Evolutionary conservation across 768 basidiomycete genomes (phyloP), one percentile per base, ranked within the genome.

Genomic region (Pulveroboletus sp.): DNA sequence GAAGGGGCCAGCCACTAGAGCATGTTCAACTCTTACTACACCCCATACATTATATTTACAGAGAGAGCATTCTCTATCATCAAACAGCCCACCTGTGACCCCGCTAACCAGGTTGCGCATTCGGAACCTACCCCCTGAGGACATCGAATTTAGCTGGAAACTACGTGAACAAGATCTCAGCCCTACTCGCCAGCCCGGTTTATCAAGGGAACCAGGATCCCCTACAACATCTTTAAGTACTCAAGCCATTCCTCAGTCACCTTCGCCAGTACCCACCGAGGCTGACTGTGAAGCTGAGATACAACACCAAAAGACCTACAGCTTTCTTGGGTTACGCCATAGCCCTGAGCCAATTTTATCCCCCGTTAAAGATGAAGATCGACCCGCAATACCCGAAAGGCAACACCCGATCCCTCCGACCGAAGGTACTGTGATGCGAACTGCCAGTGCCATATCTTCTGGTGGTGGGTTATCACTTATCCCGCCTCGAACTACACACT

Each of bases 401-500:
- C 58, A 42, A 33, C 55, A 57, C 7, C 32, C 55, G 43, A 27
- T 46, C 3, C 39, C 43, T 43, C 51, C 53, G 5, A 9, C 39
- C 1, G 49, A 43, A 35, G 27, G 17, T 11, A 8, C 15, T 4
- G 40, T 14, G 24, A 24, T 18, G 30, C 41, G 36, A 6, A 35
- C 24, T 10, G 21, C 26, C n/a, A 46, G 37, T 18, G 38, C 27
- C 18, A 14, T 12, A 26, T n/a, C 50, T 24, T 30, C 39, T 24
- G 42, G 45, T 24, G 31, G n/a, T 5, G 40, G 50, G 44, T 15
- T 55, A 12, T 41, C 46, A n/a, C 51, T 54, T 18, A 68, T 68
- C 7, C 68, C 68, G 3, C 67, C 67, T 24, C 46, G 59, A 43
- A 69, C 59, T 15, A 53, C 30, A 17, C 65, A 44, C n/a, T 58